Evolutionary conservation across 108 stramenopile genomes (phyloP).

Genomic region (Cyclotella atomus): DNA sequence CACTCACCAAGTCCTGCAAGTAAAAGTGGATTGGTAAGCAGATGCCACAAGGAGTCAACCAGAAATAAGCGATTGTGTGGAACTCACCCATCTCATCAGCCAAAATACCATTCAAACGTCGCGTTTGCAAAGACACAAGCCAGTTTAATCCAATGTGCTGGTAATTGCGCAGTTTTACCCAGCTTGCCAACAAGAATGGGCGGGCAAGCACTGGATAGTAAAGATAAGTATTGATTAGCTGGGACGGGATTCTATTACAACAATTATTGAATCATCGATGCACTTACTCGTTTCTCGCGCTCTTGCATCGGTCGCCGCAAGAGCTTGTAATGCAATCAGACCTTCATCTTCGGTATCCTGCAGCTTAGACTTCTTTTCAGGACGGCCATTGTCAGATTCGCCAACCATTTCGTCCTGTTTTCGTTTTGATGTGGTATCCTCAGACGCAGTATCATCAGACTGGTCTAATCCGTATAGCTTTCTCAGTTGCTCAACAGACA

Average conservation of each 20-base stretch:
- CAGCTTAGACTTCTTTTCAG: conserved; percentile 24
- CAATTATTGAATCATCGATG: too few species aligned
- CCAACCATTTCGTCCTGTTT: conserved; percentile 20
- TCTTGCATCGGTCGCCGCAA: conserved; percentile 63
- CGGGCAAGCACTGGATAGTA: conserved; percentile 54
- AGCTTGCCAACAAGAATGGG: conserved; percentile 75
- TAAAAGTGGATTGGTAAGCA: too few species aligned
- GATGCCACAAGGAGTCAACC: too few species aligned
- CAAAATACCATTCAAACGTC: conserved; percentile 97
- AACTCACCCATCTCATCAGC: conserved; percentile 97
- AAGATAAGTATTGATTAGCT: conserved; percentile 14
- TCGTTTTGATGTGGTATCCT: conserved; percentile 22
- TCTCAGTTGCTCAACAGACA: conserved; percentile 77
- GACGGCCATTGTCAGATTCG: conserved; percentile 13
- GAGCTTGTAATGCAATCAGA: conserved; percentile 30
- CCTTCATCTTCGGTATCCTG: conserved; percentile 31
- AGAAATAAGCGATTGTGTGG: too few species aligned
- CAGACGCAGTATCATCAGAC: conserved; percentile 5
- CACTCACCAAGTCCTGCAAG: too few species aligned
- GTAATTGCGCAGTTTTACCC: conserved; percentile 92
- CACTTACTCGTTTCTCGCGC: conserved; percentile 45
- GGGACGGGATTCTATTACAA: not conserved
- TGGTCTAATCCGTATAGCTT: conserved; percentile 55
- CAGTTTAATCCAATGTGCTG: conserved; percentile 97
- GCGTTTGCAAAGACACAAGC: conserved; percentile 93